Conservation (phyloP, 371 early-diverging fungal genomes). For the Syncephalastrum contaminatum region DNA sequence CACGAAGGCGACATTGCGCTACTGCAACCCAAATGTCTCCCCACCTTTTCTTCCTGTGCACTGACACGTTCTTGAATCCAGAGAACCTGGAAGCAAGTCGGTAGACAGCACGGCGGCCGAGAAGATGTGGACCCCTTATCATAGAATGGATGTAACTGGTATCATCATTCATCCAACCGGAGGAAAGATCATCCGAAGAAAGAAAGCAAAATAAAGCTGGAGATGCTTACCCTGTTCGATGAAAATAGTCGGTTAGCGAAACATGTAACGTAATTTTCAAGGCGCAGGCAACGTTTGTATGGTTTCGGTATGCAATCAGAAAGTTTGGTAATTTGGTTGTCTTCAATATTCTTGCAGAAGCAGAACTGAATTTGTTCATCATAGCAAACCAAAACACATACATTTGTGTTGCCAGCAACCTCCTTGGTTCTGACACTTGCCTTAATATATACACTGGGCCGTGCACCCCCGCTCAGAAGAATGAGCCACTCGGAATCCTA, state of each 20-base stretch:
- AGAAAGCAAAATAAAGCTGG: no score
- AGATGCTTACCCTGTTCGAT: neutral
- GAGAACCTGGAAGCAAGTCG: constrained; percentile 33
- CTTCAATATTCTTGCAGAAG: constrained; percentile 40
- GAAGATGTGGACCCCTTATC: constrained; percentile 39
- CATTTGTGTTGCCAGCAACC: no score
- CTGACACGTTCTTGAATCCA: constrained; percentile 2
- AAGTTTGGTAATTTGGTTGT: constrained; percentile 9
- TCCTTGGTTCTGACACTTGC: constrained; percentile 1
- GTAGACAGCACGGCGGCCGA: constrained; percentile 12
- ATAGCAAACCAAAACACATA: neutral
- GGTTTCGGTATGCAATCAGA: neutral
- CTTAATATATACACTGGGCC: neutral
- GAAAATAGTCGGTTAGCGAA: constrained; percentile 13
- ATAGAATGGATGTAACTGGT: constrained; percentile 52
- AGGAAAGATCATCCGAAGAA: neutral
- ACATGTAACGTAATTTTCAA: constrained; percentile 15
- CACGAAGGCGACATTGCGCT: constrained; percentile 1
- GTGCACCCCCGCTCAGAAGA: no score
- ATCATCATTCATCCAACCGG: constrained; percentile 22
- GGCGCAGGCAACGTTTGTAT: neutral
- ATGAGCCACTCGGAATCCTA: no score
- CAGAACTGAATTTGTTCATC: constrained; percentile 47
- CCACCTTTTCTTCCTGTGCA: no score
- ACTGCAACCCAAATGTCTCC: neutral